These are phyloP conservation scores for Elongisporangium undulatum DNA, from an alignment of 352 stramenopile genomes.

Conservation along the genomic window DNA sequence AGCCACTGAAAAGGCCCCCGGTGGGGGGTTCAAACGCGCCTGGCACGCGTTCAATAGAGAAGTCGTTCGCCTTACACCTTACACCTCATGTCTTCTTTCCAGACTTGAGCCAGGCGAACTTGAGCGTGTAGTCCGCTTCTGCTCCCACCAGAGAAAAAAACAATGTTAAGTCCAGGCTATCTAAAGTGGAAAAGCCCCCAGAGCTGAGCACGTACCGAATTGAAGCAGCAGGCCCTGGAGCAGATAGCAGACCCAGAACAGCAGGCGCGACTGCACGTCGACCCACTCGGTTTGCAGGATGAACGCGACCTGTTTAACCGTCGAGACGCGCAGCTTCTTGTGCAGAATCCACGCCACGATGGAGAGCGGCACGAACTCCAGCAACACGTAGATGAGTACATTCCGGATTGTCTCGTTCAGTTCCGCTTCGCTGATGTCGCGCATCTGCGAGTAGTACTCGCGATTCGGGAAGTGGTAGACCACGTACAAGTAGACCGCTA, in stretches of 20 bases:
- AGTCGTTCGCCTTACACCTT: too few species aligned
- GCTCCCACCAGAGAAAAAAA: not conserved
- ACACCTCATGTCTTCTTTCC: too few species aligned
- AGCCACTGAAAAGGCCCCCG: too few species aligned
- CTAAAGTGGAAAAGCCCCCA: too few species aligned
- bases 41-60: too few species aligned
- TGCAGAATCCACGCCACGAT: constrained; percentile 20
- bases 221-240: constrained; percentile 14
- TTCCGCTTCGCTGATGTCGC: constrained; percentile 7
- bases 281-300: constrained; percentile 18
- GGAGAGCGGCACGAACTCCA: constrained; percentile 27
- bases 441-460: constrained; percentile 26
- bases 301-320: constrained; percentile 23
- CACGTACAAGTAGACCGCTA: constrained; percentile 20
- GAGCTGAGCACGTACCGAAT: too few species aligned
- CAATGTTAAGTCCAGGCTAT: too few species aligned
- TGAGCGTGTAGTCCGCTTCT: constrained; percentile 19
- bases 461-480: constrained; percentile 32
- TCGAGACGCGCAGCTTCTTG: constrained; percentile 14
- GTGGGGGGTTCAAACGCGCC: too few species aligned
- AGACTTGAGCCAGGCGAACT: constrained; percentile 15
- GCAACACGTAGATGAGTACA: constrained; percentile 18
- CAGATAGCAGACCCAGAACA: constrained; percentile 28
- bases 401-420: not conserved
- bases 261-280: constrained; percentile 18